Conservation (phyloP, 345 rosid genomes). For the Lepidium didymum region DNA sequence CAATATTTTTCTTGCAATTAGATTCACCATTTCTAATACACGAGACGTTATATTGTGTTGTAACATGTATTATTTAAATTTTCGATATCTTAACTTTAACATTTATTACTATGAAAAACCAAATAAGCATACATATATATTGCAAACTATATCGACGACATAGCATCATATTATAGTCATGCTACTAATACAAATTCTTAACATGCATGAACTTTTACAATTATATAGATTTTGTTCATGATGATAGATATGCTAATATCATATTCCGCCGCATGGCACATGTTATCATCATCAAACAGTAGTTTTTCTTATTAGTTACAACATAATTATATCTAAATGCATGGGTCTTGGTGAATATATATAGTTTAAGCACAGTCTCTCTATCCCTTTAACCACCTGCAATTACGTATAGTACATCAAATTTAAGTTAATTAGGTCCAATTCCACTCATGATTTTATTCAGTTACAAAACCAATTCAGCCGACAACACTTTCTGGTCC, state of each 20-base stretch:
- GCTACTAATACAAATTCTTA: no score
- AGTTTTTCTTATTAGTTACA: not conserved
- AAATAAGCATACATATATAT: no score
- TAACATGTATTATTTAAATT: no score
- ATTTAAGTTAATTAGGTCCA: not conserved
- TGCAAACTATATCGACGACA: no score
- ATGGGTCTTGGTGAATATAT: not conserved
- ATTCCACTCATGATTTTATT: not conserved
- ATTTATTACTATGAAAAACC: no score
- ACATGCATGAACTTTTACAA: no score
- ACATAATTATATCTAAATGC: not conserved
- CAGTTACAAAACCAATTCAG: not conserved
- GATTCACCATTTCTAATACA: no score
- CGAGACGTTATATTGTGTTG: no score
- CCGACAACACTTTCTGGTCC: not conserved
- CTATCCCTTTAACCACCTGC: constrained; percentile 5
- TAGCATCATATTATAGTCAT: no score
- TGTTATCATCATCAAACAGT: not conserved
- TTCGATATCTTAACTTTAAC: no score
- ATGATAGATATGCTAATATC: not conserved
- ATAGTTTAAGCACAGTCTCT: constrained; percentile 1
- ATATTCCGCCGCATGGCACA: not conserved
- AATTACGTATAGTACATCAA: not conserved
- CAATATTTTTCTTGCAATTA: no score
- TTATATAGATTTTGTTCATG: no score